Percentiles rank a stretch among this genome's conserved stretches.
phyloP scores from a whole-genome alignment of 805 yeast species.

The Groenewaldozyma tartarivorans region DNA sequence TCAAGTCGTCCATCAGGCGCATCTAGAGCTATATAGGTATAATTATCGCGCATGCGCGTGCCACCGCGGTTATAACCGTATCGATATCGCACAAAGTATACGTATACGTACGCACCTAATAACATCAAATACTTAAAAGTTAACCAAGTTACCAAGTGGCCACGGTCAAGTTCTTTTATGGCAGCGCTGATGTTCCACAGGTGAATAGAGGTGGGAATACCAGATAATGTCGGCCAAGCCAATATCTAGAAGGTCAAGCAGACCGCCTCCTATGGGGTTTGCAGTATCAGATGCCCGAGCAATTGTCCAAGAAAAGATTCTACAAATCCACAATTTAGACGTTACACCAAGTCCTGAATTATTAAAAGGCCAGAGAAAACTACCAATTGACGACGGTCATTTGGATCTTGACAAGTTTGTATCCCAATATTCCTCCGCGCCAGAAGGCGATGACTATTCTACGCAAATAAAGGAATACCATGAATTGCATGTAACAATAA shows the following conservation, averaged over 20 bases:
- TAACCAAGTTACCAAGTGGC: too few relatives aligned
- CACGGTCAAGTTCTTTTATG: too few relatives aligned
- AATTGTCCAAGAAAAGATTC: constrained; percentile 1
- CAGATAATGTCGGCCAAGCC: neutral
- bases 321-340: constrained; percentile 1
- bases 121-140: too few relatives aligned
- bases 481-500: constrained; percentile 15
- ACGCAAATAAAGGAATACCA: constrained; percentile 11
- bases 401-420: neutral
- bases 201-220: too few relatives aligned
- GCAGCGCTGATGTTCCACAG: too few relatives aligned
- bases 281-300: neutral
- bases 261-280: neutral
- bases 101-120: too few relatives aligned
- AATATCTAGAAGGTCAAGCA: neutral
- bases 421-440: neutral
- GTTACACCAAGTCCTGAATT: neutral
- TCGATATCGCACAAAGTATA: too few relatives aligned
- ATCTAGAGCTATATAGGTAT: too few relatives aligned
- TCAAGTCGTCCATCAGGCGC: too few relatives aligned
- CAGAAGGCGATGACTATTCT: constrained; percentile 1
- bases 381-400: neutral
- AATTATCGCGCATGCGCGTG: too few relatives aligned
- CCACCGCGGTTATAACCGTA: too few relatives aligned
- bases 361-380: too few relatives aligned